Evolutionary conservation across 352 stramenopile species (phyloP).

Genomic region (Phytophthora pini): DNA sequence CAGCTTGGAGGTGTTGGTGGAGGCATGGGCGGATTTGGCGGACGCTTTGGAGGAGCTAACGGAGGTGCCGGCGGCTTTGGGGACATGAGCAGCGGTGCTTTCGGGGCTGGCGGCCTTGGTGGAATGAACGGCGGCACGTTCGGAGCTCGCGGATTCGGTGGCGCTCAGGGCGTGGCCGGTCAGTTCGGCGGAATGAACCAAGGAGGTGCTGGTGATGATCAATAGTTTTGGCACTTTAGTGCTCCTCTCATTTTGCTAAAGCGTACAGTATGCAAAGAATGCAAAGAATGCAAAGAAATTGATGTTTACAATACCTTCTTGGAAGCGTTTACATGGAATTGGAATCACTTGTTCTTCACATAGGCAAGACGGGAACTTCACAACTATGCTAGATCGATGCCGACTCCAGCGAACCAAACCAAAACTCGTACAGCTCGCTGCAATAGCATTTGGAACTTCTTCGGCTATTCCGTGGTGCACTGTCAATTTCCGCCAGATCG

Average conservation of each 20-base stretch:
- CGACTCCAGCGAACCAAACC: no score
- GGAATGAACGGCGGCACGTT: conserved; percentile 7
- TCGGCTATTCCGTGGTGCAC: no score
- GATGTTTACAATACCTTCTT: background rate
- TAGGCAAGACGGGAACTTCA: no score
- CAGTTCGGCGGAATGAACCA: conserved; percentile 11
- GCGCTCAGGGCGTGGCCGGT: conserved; percentile 6
- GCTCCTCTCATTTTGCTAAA: background rate
- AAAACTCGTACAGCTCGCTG: no score
- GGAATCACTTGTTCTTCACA: no score
- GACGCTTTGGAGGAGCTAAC: conserved; percentile 4
- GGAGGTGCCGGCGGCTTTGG: conserved; percentile 1
- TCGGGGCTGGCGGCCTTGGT: conserved; percentile 6
- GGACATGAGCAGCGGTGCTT: conserved; percentile 3
- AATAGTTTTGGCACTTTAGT: conserved; percentile 3
- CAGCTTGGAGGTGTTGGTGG: conserved; percentile 1
- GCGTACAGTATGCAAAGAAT: background rate
- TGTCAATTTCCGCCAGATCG: no score
- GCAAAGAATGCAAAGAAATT: background rate
- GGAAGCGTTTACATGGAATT: no score
- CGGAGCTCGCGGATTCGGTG: conserved; percentile 10
- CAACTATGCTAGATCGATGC: no score
- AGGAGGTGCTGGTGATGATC: conserved; percentile 1
- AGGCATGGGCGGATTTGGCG: conserved; percentile 4
- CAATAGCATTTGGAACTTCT: no score